Evolutionary conservation across 176 grass and related monocot species (phyloP), one percentile per base, ranked within the genome.

Genomic region (Triticum dicoccoides): DNA sequence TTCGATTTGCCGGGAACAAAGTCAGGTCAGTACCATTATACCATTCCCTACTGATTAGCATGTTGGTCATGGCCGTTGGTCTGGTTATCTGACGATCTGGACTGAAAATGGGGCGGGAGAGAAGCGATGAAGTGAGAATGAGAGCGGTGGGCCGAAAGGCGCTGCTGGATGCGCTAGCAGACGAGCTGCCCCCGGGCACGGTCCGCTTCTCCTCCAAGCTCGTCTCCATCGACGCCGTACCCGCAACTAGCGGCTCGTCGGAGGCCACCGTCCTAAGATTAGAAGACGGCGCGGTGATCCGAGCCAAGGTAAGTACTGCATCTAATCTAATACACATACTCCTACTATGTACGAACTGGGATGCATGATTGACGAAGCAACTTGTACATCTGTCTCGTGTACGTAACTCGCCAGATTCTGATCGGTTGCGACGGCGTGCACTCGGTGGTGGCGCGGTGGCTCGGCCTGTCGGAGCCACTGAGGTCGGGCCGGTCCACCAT

Each of bases 351-450:
- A 38, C 6, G 35, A 38, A 38, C 35, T 38, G 35, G 35, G 35
- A 38, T 38, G 41, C 41, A 44, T 44, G 41, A 44, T 44, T 44
- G 41, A 44, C 11, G 41, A 44, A 44, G 41, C 41, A 44, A 3
- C 41, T 44, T 44, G 41, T 11, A 44, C 41, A 44, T 38, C 35
- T 38, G 35, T 38, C 35, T 38, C 35, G 35, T 38, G 6, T 38
- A 38, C 35, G 35, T 38, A 38, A 5, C 35, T 44, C 41, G 41
- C 9, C 41, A 44, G 41, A 9, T 44, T 44, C 27, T 97, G 61
- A 89, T 92, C n/a, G 92, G 95, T 11, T 94, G 92, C 82, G 94
- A 97, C 78, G 90, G 92, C 9, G 69, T 92, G 32, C 85, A 89
- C 83, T 97, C 95, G 3, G 68, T 76, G 45, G 87, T 94, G 23